Evolutionary conservation across 208 protist species (phyloP), one percentile per base, ranked within the genome.

Genomic region (Porcisia hertigi): DNA sequence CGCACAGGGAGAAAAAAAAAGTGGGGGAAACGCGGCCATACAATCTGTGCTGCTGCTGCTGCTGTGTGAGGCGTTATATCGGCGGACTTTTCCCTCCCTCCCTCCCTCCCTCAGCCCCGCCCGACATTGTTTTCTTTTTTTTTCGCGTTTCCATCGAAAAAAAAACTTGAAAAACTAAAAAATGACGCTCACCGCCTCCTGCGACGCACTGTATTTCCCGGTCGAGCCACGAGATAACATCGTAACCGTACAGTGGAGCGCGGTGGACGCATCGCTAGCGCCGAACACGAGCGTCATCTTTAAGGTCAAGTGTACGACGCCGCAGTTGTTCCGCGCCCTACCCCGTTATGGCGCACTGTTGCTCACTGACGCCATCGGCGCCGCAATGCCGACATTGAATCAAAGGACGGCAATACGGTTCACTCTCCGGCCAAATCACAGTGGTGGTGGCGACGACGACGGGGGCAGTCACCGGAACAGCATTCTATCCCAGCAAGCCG

Each of bases 261-360:
- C 73, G 9, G 47, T 34, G 43, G 75, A 58, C 57, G n/a, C 69
- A 0, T 60, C 79, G 43, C 58, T 76, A 23, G 25, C 77, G 57
- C 89, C 86, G 18, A 81, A 88, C 73, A 84, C 85, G 16, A 77
- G 79, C 30, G 78, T 94, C 23, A 69, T 97, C 23, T 95, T 86
- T 76, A 97, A 97, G 69, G 81, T 94, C 5, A 97, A 97, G 80
- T 92, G 84, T 66, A 92, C 89, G 23, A 80, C 89, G 11, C 93
- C 93, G 18, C 80, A 88, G 8, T 70, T 87, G 16, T 97, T 97
- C 67, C 88, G 95, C 71, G 89, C 94, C 3, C 34, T 84, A n/a
- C 93, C 93, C 6, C 87, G 89, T 67, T 95, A 93, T 69, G 93
- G 93, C 9, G 88, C 89, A 25, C 55, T 95, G 0, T 75, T 92